Evolutionary conservation across 2,329 filamentous ascomycete species (phyloP).

Genomic region (Aspergillus brasiliensis): DNA sequence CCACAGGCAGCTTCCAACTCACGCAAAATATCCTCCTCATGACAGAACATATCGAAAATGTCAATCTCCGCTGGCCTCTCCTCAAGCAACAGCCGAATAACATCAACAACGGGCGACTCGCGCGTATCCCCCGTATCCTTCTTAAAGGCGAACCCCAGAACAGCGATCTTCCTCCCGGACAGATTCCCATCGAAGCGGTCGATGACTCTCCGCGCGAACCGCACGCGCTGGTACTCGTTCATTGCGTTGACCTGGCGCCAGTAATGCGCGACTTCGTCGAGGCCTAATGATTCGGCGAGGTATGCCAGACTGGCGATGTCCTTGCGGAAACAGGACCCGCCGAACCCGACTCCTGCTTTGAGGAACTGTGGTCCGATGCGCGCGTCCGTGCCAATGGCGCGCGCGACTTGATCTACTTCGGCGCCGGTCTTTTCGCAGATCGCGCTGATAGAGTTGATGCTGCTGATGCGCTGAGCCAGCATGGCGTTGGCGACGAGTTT

Average conservation of each 20-base stretch:
- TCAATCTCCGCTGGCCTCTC: conserved; percentile 66
- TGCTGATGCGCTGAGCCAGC: conserved; percentile 77
- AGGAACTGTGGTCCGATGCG: conserved; percentile 74
- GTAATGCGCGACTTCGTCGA: conserved; percentile 73
- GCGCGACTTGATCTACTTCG: conserved; percentile 71
- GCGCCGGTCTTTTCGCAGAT: conserved; percentile 77
- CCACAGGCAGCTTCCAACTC: conserved; percentile 34
- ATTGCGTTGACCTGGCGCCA: conserved; percentile 74
- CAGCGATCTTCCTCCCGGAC: conserved; percentile 68
- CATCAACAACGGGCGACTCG: conserved; percentile 68
- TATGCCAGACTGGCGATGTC: conserved; percentile 75
- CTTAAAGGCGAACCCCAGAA: conserved; percentile 79
- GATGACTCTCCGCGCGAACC: conserved; percentile 69
- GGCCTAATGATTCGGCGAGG: conserved; percentile 68
- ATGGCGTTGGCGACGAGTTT: conserved; percentile 81
- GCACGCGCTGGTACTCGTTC: conserved; percentile 73
- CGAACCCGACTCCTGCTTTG: conserved; percentile 75
- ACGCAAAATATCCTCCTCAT: conserved; percentile 40
- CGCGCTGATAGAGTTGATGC: conserved; percentile 79
- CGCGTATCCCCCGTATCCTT: conserved; percentile 76
- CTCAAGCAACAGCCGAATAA: conserved; percentile 66
- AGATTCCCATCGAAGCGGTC: conserved; percentile 69
- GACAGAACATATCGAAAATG: conserved; percentile 65
- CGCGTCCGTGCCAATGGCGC: conserved; percentile 67
- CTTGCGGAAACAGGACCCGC: conserved; percentile 80